A percentile compares a stretch with the other conserved stretches of the same genome.
Evolutionary conservation across 345 rosid species (phyloP).

Genomic region (Eucalyptus sp.): DNA sequence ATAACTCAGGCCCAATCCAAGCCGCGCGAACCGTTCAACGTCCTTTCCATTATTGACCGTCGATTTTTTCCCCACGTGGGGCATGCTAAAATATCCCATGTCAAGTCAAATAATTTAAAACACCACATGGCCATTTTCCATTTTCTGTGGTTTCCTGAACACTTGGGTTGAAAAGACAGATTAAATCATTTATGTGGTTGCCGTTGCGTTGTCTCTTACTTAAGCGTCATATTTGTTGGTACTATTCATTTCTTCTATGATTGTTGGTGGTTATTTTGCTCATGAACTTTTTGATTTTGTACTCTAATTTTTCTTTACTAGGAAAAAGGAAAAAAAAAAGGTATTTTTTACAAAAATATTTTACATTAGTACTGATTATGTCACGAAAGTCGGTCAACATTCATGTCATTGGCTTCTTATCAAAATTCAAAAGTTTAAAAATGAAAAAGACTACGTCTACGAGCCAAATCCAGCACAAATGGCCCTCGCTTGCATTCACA

Average conservation of each 20-base stretch:
- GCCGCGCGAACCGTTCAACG: background rate
- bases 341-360: background rate
- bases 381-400: rapidly evolving
- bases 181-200: background rate
- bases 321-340: too few species aligned
- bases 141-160: background rate
- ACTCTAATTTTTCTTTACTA: too few species aligned
- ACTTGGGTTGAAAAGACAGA: background rate
- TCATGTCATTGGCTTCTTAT: too few species aligned
- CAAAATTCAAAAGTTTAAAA: too few species aligned
- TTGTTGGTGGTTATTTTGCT: background rate
- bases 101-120: background rate
- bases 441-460: background rate
- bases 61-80: background rate
- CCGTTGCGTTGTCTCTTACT: background rate
- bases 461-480: background rate
- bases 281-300: background rate
- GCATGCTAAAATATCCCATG: background rate
- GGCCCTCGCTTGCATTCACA: background rate
- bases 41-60: background rate
- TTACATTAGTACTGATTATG: rapidly evolving
- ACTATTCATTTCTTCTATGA: background rate
- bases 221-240: background rate
- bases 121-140: background rate
- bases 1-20: background rate